Percentiles rank a stretch among this genome's conserved stretches.
Conservation (phyloP, 1,284 basidiomycete species). For the Afroboletus lepidellus region DNA sequence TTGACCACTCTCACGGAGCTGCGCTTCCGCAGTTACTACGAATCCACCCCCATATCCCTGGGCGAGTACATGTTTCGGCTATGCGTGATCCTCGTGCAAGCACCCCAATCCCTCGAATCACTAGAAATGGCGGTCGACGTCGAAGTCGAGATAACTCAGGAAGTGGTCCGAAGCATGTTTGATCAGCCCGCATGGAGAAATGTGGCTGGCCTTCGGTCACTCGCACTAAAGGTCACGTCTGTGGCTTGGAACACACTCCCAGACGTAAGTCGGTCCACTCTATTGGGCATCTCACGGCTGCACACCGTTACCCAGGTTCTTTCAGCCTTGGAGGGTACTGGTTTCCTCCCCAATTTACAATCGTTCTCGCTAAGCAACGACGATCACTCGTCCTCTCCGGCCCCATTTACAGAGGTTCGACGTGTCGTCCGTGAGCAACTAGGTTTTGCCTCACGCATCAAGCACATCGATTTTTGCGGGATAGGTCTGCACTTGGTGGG, state of each 20-base stretch:
- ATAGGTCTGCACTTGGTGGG: not conserved
- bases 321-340: not conserved
- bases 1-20: constrained; percentile 7
- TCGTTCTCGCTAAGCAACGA: constrained; percentile 2
- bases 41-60: too few species aligned
- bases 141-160: accelerated
- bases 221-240: not conserved
- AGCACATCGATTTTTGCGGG: not conserved
- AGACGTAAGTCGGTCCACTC: not conserved
- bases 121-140: not conserved
- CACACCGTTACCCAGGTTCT: too few species aligned
- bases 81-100: not conserved
- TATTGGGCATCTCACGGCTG: not conserved
- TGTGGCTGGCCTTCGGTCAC: constrained; percentile 9
- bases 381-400: accelerated
- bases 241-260: not conserved
- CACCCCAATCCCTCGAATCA: constrained; percentile 2
- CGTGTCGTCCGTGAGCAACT: not conserved
- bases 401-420: not conserved
- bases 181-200: constrained; percentile 1
- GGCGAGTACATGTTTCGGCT: not conserved
- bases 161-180: not conserved
- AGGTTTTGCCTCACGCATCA: not conserved
- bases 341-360: not conserved
- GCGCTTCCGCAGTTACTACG: not conserved